These are phyloP conservation scores for Calonectria pseudoreteaudii DNA, from an alignment of 2,329 filamentous ascomycete species.

Conservation along the genomic window DNA sequence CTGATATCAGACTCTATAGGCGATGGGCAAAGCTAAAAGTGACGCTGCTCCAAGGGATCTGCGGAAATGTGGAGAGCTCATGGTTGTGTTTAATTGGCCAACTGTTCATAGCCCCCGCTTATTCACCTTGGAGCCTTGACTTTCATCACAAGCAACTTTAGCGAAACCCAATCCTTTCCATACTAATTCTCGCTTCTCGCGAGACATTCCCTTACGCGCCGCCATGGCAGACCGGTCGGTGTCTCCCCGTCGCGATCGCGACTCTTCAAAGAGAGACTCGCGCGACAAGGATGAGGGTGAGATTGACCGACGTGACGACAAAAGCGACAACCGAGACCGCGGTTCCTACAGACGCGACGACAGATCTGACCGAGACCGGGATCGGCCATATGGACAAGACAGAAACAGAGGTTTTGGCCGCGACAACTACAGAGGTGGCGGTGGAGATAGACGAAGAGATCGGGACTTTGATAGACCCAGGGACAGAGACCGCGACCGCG, in stretches of 20 bases:
- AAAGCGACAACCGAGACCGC: conserved; percentile 1
- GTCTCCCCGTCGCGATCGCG: conserved; percentile 18
- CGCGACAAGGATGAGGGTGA: conserved; percentile 8
- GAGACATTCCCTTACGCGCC: not conserved
- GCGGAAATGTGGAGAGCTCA: conserved; percentile 13
- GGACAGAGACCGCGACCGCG: conserved; percentile 39
- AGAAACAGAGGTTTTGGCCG: conserved; percentile 13
- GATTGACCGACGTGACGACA: conserved; percentile 7
- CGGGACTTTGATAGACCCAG: conserved; percentile 32
- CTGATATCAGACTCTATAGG: not conserved
- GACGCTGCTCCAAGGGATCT: not conserved
- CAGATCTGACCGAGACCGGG: conserved; percentile 18
- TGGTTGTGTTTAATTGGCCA: not conserved
- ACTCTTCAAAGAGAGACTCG: conserved; percentile 12
- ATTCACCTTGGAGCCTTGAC: conserved; percentile 12
- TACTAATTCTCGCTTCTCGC: not conserved
- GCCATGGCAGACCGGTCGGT: conserved; percentile 20
- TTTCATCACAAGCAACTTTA: conserved; percentile 11
- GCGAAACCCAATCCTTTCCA: conserved; percentile 6
- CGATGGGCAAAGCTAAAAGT: not conserved
- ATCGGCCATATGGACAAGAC: not conserved
- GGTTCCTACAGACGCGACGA: conserved; percentile 11
- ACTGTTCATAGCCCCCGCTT: not conserved
- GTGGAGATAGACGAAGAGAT: conserved; percentile 18
- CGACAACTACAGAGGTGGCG: conserved; percentile 11